Percentiles rank a stretch among this genome's conserved stretches.
phyloP scores from a whole-genome alignment of 257 asterid genomes.

The Paulownia fortunei region DNA sequence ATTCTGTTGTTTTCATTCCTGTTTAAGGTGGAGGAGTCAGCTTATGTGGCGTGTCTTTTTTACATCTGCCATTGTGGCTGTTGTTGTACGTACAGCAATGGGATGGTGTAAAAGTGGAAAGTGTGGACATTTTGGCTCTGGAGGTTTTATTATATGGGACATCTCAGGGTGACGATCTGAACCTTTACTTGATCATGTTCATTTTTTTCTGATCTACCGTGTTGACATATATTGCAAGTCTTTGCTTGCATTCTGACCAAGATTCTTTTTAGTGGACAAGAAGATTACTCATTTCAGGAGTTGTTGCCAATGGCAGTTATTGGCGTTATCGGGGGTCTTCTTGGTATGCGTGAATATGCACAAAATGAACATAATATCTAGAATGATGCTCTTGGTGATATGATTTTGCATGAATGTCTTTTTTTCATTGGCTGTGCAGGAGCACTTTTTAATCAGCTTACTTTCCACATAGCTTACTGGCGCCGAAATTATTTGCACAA shows the following conservation, averaged over 20 bases:
- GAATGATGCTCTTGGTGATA: conserved; percentile 31
- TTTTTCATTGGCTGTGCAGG: conserved; percentile 52
- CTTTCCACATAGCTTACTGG: conserved; percentile 83
- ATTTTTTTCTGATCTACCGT: conserved; percentile 26
- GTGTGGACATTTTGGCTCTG: conserved; percentile 98
- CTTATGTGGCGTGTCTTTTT: conserved; percentile 99
- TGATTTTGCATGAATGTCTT: conserved; percentile 17
- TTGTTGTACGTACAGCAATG: conserved; percentile 95
- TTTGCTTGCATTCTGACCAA: conserved; percentile 43
- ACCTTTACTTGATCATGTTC: conserved; percentile 26
- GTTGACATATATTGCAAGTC: conserved; percentile 25
- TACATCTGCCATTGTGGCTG: conserved; percentile 97
- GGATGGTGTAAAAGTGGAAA: conserved; percentile 98
- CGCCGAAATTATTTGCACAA: conserved; percentile 89
- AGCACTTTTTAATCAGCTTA: conserved; percentile 96
- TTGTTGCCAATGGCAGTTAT: conserved; percentile 96
- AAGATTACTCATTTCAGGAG: conserved; percentile 95
- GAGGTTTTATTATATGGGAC: conserved; percentile 99
- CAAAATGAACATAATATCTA: conserved; percentile 20
- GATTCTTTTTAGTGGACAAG: conserved; percentile 87
- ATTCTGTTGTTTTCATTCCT: conserved; percentile 22
- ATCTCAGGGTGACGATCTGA: conserved; percentile 78
- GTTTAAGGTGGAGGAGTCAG: conserved; percentile 99
- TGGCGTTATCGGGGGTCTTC: conserved; percentile 98
- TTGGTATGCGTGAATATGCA: conserved; percentile 60